A percentile compares a stretch with the other conserved stretches of the same genome.
phyloP scores from a whole-genome alignment of 139 green algal genomes.

The Chlorella sorokiniana region DNA sequence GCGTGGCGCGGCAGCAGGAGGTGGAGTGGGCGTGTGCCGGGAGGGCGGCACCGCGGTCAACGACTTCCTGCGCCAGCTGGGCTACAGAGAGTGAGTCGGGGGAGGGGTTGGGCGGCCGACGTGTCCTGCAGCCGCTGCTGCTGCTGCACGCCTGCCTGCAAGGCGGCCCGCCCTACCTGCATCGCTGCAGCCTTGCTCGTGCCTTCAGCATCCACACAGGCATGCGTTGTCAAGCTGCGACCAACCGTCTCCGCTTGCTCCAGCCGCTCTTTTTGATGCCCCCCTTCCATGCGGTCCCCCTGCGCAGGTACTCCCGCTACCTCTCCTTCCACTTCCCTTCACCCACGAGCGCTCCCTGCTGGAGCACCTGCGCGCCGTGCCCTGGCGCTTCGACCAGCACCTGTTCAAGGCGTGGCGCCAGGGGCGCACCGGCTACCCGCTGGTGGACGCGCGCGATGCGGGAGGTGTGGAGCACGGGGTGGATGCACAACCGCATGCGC shows the following conservation, averaged over 20 bases:
- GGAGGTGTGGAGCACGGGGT: constrained; percentile 70
- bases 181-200: background rate
- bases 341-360: constrained; percentile 91
- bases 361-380: constrained; percentile 83
- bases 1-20: constrained; percentile 47
- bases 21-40: constrained; percentile 1
- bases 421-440: constrained; percentile 62
- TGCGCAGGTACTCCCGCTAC: constrained; percentile 82
- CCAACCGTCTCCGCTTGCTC: no score
- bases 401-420: constrained; percentile 73
- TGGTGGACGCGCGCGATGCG: constrained; percentile 73
- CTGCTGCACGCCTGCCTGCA: background rate
- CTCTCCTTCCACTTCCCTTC: constrained; percentile 97
- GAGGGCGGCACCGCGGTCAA: constrained; percentile 33
- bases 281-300: no score
- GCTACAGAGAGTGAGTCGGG: constrained; percentile 74
- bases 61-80: constrained; percentile 89
- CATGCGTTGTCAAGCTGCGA: no score
- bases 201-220: no score
- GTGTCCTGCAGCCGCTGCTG: no score
- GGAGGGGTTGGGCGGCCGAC: no score
- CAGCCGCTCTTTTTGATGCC: background rate
- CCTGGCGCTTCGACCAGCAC: constrained; percentile 85
- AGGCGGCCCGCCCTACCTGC: background rate
- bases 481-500: constrained; percentile 64